Base-by-base conservation (phyloP, 305 asterid genomes). In the Petunia hybrid region DNA sequence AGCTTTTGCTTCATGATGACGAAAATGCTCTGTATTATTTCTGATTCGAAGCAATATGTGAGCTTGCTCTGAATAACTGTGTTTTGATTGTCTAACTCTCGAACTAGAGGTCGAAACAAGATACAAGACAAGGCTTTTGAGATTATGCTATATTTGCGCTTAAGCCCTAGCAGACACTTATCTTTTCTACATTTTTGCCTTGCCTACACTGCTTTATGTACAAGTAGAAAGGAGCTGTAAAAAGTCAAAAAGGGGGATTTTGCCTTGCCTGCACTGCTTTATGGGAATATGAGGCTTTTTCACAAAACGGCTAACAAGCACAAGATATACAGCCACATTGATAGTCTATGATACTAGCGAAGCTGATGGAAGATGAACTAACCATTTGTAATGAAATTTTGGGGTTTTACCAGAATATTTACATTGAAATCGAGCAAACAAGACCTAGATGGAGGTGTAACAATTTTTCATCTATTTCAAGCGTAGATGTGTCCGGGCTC, bases 51-150 rank as follows among this genome's bases (percentile, higher is more conserved):
- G 57, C 10, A 51, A 8, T 51, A 51, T 51, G 57, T 51, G 13
- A 51, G 10, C 10, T 12, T 51, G 57, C n/a, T 51, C 57, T 51
- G 57, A 14, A 51, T 51, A 9, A 73, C 60, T 46, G 77, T 51
- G 60, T 22, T 73, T 73, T 73, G 62, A 51, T 51, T 73, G 36
- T 35, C 63, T 36, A 35, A 41, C 36, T 51, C 31, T 35, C 6
- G 36, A 56, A 73, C 46, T 73, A 73, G 78, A 73, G 78, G 62
- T 51, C 61, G 2, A 51, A 61, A 51, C 1, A 8, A 8, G 60
- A 73, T 73, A 36, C 78, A 73, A 71, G 78, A 53, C 78, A 73
- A 35, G 42, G 62, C 62, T 73, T 73, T 48, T 51, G 45, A 41
- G 4, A 35, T 4, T 36, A 14, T 66, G 14, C 74, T 41, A 51